Evolutionary conservation across 179 eudicot species (phyloP).

Genomic region (Spinacia oleracea): DNA sequence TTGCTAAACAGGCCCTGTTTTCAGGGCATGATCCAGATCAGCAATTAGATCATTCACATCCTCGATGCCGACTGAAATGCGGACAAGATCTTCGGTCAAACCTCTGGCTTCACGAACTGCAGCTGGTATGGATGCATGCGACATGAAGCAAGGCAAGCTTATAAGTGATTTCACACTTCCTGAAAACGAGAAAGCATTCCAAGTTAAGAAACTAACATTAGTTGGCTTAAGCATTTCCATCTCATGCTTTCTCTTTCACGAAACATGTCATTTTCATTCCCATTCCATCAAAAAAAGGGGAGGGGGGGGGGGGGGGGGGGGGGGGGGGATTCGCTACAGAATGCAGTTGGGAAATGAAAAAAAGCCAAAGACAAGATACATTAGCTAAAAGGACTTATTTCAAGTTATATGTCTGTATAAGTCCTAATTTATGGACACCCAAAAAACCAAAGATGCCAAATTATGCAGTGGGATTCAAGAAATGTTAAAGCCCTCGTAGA

Average conservation of each 20-base stretch:
- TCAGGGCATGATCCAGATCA: slow-evolving; percentile 74
- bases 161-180: slow-evolving; percentile 97
- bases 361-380: background rate
- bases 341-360: background rate
- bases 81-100: slow-evolving; percentile 84
- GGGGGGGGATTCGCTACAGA: too few species aligned
- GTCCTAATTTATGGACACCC: background rate
- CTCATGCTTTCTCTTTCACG: background rate
- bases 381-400: background rate
- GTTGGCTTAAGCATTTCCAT: background rate
- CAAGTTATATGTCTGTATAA: background rate
- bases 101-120: slow-evolving; percentile 83
- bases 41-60: slow-evolving; percentile 86
- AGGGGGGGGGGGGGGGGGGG: too few species aligned
- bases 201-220: background rate
- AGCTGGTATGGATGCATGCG: slow-evolving; percentile 88
- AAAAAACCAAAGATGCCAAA: background rate
- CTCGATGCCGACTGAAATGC: slow-evolving; percentile 91
- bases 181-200: slow-evolving; percentile 27
- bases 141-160: slow-evolving; percentile 99
- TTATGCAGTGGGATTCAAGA: background rate
- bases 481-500: background rate
- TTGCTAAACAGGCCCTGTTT: slow-evolving; percentile 55
- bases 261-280: background rate
- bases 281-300: background rate